phyloP scores from a whole-genome alignment of 192 early-diverging fungal species.

The Tieghemiomyces parasiticus region DNA sequence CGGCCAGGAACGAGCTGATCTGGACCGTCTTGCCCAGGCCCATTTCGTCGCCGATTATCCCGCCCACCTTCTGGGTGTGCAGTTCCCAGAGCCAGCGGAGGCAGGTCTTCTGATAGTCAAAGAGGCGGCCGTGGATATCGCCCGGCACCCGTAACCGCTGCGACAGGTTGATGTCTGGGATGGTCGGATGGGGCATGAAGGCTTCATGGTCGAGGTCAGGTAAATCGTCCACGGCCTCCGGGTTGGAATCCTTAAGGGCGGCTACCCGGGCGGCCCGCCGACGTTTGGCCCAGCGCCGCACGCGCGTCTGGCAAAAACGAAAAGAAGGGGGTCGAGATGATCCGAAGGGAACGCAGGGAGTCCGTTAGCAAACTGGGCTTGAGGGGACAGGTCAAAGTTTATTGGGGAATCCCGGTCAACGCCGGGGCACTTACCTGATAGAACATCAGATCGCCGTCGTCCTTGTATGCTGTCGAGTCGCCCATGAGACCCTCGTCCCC shows the following conservation, averaged over 20 bases:
- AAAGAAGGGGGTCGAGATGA: too few species aligned
- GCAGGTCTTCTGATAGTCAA: slow-evolving; percentile 84
- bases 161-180: slow-evolving; percentile 11
- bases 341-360: too few species aligned
- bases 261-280: slow-evolving; percentile 17
- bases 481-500: slow-evolving; percentile 13
- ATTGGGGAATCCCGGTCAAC: slow-evolving; percentile 2
- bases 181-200: slow-evolving; percentile 20
- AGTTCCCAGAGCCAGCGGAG: slow-evolving; percentile 80
- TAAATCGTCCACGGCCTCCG: too few species aligned
- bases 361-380: too few species aligned
- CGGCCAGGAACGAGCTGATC: slow-evolving; percentile 66
- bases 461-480: slow-evolving; percentile 20
- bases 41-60: slow-evolving; percentile 93
- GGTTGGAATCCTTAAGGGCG: slow-evolving; percentile 13
- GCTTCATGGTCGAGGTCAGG: slow-evolving; percentile 20
- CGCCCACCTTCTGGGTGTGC: slow-evolving; percentile 72
- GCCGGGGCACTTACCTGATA: slow-evolving; percentile 20
- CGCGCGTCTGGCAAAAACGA: slow-evolving; percentile 16
- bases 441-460: slow-evolving; percentile 49
- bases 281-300: slow-evolving; percentile 25
- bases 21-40: slow-evolving; percentile 93
- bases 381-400: too few species aligned
- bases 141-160: slow-evolving; percentile 48
- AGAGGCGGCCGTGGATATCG: slow-evolving; percentile 60